Evolutionary conservation across 2,329 filamentous ascomycete species (phyloP), one percentile per base, ranked within the genome.

Genomic region (Diaporthe caulivora): DNA sequence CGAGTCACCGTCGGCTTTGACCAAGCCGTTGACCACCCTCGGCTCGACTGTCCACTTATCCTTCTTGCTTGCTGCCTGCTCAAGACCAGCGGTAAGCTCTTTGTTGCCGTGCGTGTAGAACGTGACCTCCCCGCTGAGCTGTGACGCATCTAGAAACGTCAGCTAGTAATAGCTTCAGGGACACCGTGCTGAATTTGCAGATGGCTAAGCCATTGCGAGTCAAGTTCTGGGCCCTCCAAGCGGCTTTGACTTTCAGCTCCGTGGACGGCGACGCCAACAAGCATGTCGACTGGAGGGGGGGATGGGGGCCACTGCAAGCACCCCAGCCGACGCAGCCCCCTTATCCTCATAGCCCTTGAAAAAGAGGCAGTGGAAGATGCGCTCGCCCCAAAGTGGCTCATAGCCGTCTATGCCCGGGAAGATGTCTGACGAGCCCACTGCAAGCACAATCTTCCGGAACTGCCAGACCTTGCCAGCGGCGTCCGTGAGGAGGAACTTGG

Each of bases 301-400:
- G 7, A 60, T 26, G 3, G 69, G 55, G 1, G 29, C 34, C 2
- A 58, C 53, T 4, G 44, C 70, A 1, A 72, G 70, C 3, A 90
- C 78, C 1, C 87, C 88, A 0, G 83, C 83, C 0, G 85, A 85
- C 0, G 80, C 76, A 3, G 80, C 78, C 1, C 86, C 88, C 11
- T 86, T 83, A 60, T 91, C 87, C 75, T 92, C 90, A 77, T 85
- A 92, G 8, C 90, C 89, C 75, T 91, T 84, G 78, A 89, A 92
- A 77, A 87, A 90, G 0, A 91, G 83, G 76, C 90, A 92, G 76
- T 91, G 89, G 76, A 88, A 91, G 54, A 89, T 87, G 31, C 84
- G 83, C 67, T 78, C 81, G 9, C 82, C 86, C 89, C 88, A 92
- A 70, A 87, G 87, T 47, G 90, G 86, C 0, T 75, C 81, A 75